Base-by-base conservation (phyloP, 2,329 filamentous ascomycete genomes). In the Colletotrichum kahawae region DNA sequence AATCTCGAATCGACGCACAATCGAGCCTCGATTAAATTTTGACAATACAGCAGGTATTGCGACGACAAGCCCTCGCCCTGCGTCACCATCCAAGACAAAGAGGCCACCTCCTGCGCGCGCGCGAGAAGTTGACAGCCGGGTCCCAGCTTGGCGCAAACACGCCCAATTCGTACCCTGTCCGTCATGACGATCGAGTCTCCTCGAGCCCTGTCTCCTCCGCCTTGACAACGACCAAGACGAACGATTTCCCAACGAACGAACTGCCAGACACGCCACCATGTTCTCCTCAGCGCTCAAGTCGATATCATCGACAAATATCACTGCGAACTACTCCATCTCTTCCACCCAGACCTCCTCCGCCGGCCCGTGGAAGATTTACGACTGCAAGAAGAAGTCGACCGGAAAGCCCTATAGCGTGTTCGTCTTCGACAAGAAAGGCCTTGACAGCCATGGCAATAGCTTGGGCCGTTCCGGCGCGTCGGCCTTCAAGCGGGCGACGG, bases 301-400 rank as follows among this genome's bases (percentile, higher is more conserved):
- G 77, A 96, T 98, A 84, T 93, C 93, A 78, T 96, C 91, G 79
- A 90, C 94, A 76, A 98, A 98, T 86, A 98, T 99, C 86, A 93
- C 93, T 75, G 93, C 94, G 82, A 97, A 98, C 86, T 99, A 99
- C 85, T 92, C 94, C 79, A 89, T 98, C 78, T 93, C 95, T 27
- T 89, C 93, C 31, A 92, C 91, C 75, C 91, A 94, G 13, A 93
- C 92, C n/a, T 94, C 95, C 67, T 92, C 92, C 67, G 95, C 96
- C 18, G 97, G 97, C 21, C 95, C 96, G 74, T 99, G 97, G 97
- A 98, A 95, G 87, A 97, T 99, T 81, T 96, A 96, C 89, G 96
- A 98, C 86, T 96, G 95, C 74, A 98, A 98, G 88, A 97, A 97
- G 87, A 98, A 98, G 86, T 95, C 94, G 34, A 98, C 95, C 0